phyloP scores from a whole-genome alignment of 148 eudicot species.

The Pouteria glomerata region DNA sequence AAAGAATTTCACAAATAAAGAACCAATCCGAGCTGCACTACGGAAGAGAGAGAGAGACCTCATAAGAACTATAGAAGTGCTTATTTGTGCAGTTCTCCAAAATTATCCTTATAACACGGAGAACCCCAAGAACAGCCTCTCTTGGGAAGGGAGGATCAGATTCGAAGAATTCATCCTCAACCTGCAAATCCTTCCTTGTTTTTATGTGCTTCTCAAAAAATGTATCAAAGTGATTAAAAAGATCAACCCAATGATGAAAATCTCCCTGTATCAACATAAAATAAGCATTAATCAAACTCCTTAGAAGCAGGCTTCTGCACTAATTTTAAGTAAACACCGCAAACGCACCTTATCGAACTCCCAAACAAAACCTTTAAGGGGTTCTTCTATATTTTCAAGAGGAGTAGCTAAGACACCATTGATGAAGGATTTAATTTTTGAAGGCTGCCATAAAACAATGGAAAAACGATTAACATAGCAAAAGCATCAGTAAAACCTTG shows the following conservation, averaged over 20 bases:
- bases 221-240: conserved; percentile 83
- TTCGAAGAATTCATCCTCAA: conserved; percentile 70
- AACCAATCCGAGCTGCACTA: neutral
- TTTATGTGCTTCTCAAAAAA: conserved; percentile 84
- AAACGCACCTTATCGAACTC: conserved; percentile 85
- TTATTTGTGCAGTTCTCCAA: conserved; percentile 94
- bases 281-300: conserved; percentile 11
- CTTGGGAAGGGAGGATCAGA: conserved; percentile 90
- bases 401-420: conserved; percentile 64
- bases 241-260: conserved; percentile 94
- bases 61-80: conserved; percentile 84
- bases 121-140: conserved; percentile 86
- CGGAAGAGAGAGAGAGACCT: conserved; percentile 42
- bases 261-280: conserved; percentile 68
- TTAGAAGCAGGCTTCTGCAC: conserved; percentile 7
- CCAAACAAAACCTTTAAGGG: conserved; percentile 76
- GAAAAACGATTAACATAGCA: conserved; percentile 10
- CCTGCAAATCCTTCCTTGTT: conserved; percentile 78
- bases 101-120: conserved; percentile 75
- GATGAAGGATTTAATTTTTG: conserved; percentile 78
- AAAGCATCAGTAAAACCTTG: neutral
- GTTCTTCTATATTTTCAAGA: conserved; percentile 72
- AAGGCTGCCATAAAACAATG: conserved; percentile 55
- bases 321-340: neutral
- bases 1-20: neutral